phyloP scores from a whole-genome alignment of 768 basidiomycete genomes.

The Lentinula sp. region DNA sequence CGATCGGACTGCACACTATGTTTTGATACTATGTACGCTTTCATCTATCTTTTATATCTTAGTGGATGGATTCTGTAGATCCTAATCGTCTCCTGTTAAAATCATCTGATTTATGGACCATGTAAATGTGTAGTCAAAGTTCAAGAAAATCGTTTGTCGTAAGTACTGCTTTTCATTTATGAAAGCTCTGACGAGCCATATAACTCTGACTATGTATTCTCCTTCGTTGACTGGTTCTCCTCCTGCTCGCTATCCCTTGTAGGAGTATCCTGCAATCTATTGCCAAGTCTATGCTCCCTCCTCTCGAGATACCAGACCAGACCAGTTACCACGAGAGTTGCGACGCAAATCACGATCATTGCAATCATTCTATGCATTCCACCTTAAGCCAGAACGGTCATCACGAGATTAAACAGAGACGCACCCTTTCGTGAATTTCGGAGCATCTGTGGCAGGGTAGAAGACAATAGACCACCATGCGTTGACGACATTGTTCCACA shows the following conservation, averaged over 20 bases:
- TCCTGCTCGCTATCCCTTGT: not conserved
- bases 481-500: conserved; percentile 66
- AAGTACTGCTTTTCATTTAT: not conserved
- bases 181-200: not conserved
- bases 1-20: too few relatives aligned
- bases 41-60: too few relatives aligned
- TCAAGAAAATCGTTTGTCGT: too few relatives aligned
- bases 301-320: conserved; percentile 51
- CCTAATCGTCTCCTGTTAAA: too few relatives aligned
- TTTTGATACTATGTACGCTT: not conserved
- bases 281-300: conserved; percentile 15
- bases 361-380: conserved; percentile 39
- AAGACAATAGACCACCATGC: conserved; percentile 69
- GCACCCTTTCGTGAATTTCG: conserved; percentile 54
- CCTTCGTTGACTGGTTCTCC: not conserved
- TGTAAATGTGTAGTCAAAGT: too few relatives aligned
- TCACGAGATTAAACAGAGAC: not conserved
- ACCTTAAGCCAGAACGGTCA: not conserved
- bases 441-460: conserved; percentile 71
- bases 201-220: not conserved
- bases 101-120: too few relatives aligned
- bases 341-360: conserved; percentile 52
- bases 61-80: too few relatives aligned
- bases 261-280: not conserved
- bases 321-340: conserved; percentile 51